These are phyloP conservation scores for Russula foetens DNA, from an alignment of 768 basidiomycete genomes.

Conservation along the genomic window DNA sequence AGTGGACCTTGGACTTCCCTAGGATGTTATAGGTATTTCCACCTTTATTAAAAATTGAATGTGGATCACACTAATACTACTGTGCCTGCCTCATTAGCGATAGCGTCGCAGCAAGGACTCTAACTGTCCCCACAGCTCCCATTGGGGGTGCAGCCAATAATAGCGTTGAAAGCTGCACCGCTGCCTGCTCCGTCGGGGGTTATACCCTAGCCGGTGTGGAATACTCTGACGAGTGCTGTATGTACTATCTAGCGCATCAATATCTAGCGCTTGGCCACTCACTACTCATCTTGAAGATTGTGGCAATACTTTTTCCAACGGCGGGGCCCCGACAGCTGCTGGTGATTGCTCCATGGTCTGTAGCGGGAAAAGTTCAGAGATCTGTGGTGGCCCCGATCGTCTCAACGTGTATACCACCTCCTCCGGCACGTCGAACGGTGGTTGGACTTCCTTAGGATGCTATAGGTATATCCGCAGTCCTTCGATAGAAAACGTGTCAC, in stretches of 20 bases:
- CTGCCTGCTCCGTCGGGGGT: constrained; percentile 50
- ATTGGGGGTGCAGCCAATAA: constrained; percentile 34
- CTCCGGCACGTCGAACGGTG: constrained; percentile 46
- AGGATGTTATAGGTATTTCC: constrained; percentile 62
- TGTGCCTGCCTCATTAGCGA: constrained; percentile 26
- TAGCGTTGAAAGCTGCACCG: constrained; percentile 50
- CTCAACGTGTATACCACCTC: constrained; percentile 59
- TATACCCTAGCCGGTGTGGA: constrained; percentile 34
- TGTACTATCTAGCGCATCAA: not conserved
- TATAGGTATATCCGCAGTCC: constrained; percentile 41
- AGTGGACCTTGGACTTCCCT: constrained; percentile 61
- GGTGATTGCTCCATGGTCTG: constrained; percentile 61
- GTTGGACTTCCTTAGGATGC: constrained; percentile 71
- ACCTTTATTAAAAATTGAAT: not conserved
- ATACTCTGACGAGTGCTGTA: constrained; percentile 47
- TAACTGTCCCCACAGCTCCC: constrained; percentile 26
- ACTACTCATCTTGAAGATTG: constrained; percentile 43
- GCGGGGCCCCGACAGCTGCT: constrained; percentile 36
- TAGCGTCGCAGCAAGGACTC: constrained; percentile 26
- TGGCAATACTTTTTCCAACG: constrained; percentile 44
- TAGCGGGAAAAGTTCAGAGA: constrained; percentile 46
- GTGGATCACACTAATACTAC: constrained; percentile 2
- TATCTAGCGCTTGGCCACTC: not conserved
- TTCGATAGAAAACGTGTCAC: not conserved
- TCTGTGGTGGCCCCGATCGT: constrained; percentile 51